Evolutionary conservation across 1,284 basidiomycete genomes (phyloP), one percentile per base, ranked within the genome.

Genomic region (Ceratobasidium sp.): DNA sequence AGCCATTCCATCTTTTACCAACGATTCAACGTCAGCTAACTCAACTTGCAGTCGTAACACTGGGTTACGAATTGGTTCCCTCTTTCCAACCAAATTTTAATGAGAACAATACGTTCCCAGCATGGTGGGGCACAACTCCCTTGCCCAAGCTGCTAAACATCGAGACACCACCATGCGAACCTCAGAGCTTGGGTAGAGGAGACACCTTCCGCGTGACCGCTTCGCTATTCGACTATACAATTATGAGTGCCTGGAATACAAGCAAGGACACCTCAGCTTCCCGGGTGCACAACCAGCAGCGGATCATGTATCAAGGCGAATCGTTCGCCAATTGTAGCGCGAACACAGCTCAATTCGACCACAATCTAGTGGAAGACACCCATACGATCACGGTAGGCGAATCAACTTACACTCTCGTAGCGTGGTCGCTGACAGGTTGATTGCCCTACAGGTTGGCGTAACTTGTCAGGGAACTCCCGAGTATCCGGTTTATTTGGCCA

Each of bases 181-280:
- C 54, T 9, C 32, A 59, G 11, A 55, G 58, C 26, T 9, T 70
- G 26, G 67, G 67, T 47, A 41, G 67, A 32, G 67, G 67, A 1
- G 67, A 70, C 30, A 58, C 16, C 0, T 58, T 70, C 30, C 67
- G 67, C 0, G 0, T 70, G 1, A 47, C 67, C 16, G 38, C 44
- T 1, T 70, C 67, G 1, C 23, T 70, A 14, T 70, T 70, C 44
- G 67, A 70, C 11, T 70, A 70, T 23, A 70, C 14, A n/a, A 54
- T 70, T 23, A 30, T 59, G 52, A 70, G 67, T 43, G 49, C 54
- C 13, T 70, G 67, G 67, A 23, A 58, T n/a, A 41, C 41, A 1
- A n/a, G 6, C 30, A 9, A 70, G 2, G 0, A 7, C 14, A 0
- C 23, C 18, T 28, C 21, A 32, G 16, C 44, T 14, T 47, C 26